These are phyloP conservation scores for Diutina rugosa DNA, from an alignment of 1,139 yeast genomes.

Conservation along the genomic window DNA sequence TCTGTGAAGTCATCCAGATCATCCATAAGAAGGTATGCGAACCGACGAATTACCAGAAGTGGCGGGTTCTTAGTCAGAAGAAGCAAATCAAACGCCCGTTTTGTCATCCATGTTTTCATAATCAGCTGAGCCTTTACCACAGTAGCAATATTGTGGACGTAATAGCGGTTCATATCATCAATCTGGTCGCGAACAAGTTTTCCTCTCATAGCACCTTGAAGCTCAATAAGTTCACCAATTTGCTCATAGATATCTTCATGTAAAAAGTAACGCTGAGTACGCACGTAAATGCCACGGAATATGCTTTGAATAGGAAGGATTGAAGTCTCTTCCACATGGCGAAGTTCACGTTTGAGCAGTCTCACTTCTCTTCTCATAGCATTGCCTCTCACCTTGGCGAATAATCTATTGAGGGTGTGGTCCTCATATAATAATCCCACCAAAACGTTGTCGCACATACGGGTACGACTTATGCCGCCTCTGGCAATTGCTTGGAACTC, in stretches of 20 bases:
- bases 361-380: slow-evolving; percentile 17
- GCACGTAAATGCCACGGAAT: slow-evolving; percentile 33
- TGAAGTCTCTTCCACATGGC: slow-evolving; percentile 10
- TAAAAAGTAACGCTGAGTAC: slow-evolving; percentile 37
- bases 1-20: slow-evolving; percentile 65
- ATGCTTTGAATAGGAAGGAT: slow-evolving; percentile 20
- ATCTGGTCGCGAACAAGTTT: slow-evolving; percentile 20
- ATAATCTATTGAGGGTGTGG: slow-evolving; percentile 20
- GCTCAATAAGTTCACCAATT: slow-evolving; percentile 19
- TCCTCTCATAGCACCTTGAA: slow-evolving; percentile 45
- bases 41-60: slow-evolving; percentile 59
- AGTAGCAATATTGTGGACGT: slow-evolving; percentile 37
- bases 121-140: slow-evolving; percentile 66
- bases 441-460: slow-evolving; percentile 30
- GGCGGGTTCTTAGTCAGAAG: slow-evolving; percentile 67
- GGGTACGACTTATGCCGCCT: slow-evolving; percentile 37
- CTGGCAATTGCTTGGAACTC: slow-evolving; percentile 24
- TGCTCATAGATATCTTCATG: slow-evolving; percentile 42
- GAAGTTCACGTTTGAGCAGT: slow-evolving; percentile 12
- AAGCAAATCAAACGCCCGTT: slow-evolving; percentile 62
- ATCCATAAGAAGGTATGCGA: slow-evolving; percentile 66
- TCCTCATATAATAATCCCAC: slow-evolving; percentile 30
- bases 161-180: slow-evolving; percentile 34
- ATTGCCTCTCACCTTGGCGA: slow-evolving; percentile 34
- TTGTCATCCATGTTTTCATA: slow-evolving; percentile 56